phyloP scores from a whole-genome alignment of 1,284 basidiomycete genomes.

The Puccinia brachypodii region DNA sequence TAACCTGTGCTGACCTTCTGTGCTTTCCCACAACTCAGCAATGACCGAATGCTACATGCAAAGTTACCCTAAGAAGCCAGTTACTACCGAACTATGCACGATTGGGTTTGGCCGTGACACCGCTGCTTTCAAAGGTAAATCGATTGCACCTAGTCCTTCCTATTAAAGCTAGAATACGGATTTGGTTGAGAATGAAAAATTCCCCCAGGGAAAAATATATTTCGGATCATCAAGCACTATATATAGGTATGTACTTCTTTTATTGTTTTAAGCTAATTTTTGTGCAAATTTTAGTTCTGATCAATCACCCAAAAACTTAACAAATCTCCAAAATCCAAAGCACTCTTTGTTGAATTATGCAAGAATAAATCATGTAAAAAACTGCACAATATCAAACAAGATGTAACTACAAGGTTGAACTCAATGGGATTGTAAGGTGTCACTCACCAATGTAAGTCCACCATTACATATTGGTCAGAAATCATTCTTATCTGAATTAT shows the following conservation, averaged over 20 bases:
- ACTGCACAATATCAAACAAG: not conserved
- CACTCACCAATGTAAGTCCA: not conserved
- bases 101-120: not conserved
- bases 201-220: too few relatives aligned
- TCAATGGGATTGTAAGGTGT: not conserved
- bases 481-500: not conserved
- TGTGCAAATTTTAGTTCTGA: not conserved
- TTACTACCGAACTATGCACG: not conserved
- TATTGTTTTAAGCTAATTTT: too few relatives aligned
- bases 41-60: not conserved
- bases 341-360: not conserved
- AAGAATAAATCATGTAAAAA: not conserved
- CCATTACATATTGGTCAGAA: not conserved
- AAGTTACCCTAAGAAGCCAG: not conserved
- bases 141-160: too few relatives aligned
- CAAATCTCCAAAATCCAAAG: not conserved
- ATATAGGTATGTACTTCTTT: too few relatives aligned
- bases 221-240: too few relatives aligned
- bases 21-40: not conserved
- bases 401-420: constrained; percentile 1
- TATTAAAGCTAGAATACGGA: too few relatives aligned
- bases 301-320: not conserved
- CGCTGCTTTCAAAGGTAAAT: not conserved
- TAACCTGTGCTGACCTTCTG: not conserved
- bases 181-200: too few relatives aligned